These are phyloP conservation scores for Dittrichia graveolens DNA, from an alignment of 129 eudicot genomes.

Conservation along the genomic window DNA sequence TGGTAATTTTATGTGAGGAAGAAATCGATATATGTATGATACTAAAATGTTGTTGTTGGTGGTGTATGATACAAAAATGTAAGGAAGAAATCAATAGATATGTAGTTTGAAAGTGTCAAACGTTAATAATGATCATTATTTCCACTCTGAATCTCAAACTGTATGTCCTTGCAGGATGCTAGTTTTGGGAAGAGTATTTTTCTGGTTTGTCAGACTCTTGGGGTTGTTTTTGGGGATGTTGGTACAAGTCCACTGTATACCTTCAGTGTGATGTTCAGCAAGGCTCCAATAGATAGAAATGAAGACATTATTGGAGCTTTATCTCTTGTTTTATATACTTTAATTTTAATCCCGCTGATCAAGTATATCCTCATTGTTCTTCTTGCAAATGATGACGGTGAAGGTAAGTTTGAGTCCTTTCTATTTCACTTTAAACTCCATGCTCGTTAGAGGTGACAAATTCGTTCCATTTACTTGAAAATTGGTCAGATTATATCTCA, in stretches of 20 bases:
- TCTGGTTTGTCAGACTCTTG: conserved; percentile 82
- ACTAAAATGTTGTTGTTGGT: too few species aligned
- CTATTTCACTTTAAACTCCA: not conserved
- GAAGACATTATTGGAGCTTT: conserved; percentile 93
- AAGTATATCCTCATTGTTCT: conserved; percentile 89
- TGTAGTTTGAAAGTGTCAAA: not conserved
- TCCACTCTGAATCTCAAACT: conserved; percentile 29
- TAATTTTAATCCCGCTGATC: conserved; percentile 73
- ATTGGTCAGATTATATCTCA: too few species aligned
- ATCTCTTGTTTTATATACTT: conserved; percentile 85
- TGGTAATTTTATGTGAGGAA: too few species aligned
- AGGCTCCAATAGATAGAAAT: conserved; percentile 73
- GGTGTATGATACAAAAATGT: too few species aligned
- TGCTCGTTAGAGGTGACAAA: too few species aligned
- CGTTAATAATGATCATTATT: conserved; percentile 14
- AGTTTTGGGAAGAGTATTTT: conserved; percentile 56
- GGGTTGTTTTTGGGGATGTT: conserved; percentile 97
- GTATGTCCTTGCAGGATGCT: conserved; percentile 61
- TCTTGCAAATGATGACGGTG: conserved; percentile 94
- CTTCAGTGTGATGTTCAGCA: conserved; percentile 95
- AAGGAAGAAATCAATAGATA: too few species aligned
- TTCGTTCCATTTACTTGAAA: too few species aligned
- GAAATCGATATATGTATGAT: too few species aligned
- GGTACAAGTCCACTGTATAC: conserved; percentile 93
- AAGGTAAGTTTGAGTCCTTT: conserved; percentile 55